These are phyloP conservation scores for Glarea lozoyensis DNA, from an alignment of 495 filamentous ascomycete genomes.

Conservation along the genomic window DNA sequence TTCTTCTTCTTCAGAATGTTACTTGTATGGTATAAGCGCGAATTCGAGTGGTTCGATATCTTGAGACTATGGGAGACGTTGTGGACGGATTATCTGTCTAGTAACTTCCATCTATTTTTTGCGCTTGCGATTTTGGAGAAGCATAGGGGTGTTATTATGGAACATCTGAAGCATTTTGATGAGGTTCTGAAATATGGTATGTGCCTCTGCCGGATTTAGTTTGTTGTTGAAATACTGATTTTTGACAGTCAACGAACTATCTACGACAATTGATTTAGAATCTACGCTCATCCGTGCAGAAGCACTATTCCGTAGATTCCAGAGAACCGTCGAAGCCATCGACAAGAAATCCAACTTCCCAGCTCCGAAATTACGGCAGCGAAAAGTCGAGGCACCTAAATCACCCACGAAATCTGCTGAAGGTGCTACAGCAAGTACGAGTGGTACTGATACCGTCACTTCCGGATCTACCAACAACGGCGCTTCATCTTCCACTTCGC, in stretches of 20 bases:
- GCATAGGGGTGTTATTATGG: constrained; percentile 89
- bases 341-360: constrained; percentile 82
- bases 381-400: constrained; percentile 12
- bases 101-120: constrained; percentile 89
- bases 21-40: constrained; percentile 96
- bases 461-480: constrained; percentile 10
- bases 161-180: constrained; percentile 88
- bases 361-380: constrained; percentile 45
- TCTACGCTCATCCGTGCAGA: constrained; percentile 81
- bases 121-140: constrained; percentile 94
- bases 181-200: constrained; percentile 93
- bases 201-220: too few relatives aligned
- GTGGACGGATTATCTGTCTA: constrained; percentile 87
- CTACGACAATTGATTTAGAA: constrained; percentile 81
- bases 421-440: constrained; percentile 9
- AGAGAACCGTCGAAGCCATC: constrained; percentile 75
- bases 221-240: too few relatives aligned
- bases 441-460: constrained; percentile 11
- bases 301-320: constrained; percentile 77
- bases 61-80: constrained; percentile 85
- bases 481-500: not conserved
- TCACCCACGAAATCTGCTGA: constrained; percentile 1
- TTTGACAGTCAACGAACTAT: constrained; percentile 84
- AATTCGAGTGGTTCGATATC: constrained; percentile 83
- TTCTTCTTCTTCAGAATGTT: constrained; percentile 99